Conservation (phyloP, 495 filamentous ascomycete species). For the Lophiostoma macrostomum region DNA sequence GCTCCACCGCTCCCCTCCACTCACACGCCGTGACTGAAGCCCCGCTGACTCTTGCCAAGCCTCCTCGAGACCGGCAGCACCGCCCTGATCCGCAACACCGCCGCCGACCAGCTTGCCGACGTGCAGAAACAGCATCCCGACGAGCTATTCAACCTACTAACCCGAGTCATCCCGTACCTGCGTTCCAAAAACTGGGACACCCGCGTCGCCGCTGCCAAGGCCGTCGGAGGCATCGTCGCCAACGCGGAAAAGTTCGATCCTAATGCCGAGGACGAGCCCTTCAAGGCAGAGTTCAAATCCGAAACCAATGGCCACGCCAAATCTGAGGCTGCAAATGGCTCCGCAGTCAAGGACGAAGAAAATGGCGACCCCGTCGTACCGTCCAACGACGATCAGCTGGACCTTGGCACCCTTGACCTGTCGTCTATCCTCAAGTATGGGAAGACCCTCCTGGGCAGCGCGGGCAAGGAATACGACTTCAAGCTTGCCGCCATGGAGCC, state of each 20-base stretch:
- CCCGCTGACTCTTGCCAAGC: slow-evolving; percentile 46
- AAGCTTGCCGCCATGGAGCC: slow-evolving; percentile 78
- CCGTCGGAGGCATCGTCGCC: slow-evolving; percentile 85
- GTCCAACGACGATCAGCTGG: slow-evolving; percentile 58
- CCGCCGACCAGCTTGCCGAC: slow-evolving; percentile 92
- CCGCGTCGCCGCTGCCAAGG: slow-evolving; percentile 82
- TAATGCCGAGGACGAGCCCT: slow-evolving; percentile 60
- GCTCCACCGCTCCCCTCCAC: not conserved
- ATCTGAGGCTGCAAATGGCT: slow-evolving; percentile 16
- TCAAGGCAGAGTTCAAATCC: slow-evolving; percentile 33
- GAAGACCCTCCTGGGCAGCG: slow-evolving; percentile 76
- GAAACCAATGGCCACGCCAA: slow-evolving; percentile 26
- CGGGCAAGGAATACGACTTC: slow-evolving; percentile 78
- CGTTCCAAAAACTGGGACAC: slow-evolving; percentile 95
- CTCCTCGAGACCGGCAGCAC: slow-evolving; percentile 96
- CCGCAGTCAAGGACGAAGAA: slow-evolving; percentile 39
- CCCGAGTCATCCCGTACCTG: slow-evolving; percentile 89
- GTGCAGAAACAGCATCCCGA: slow-evolving; percentile 97
- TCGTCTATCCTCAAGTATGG: slow-evolving; percentile 75
- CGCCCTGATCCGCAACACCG: slow-evolving; percentile 88
- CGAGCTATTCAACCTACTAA: slow-evolving; percentile 94
- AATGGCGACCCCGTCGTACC: slow-evolving; percentile 35
- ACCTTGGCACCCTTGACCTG: slow-evolving; percentile 72
- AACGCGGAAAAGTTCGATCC: slow-evolving; percentile 87
- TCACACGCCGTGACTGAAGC: not conserved